A percentile compares a stretch with the other conserved stretches of the same genome.
Evolutionary conservation across 345 rosid genomes (phyloP).

Genomic region (Boechera retrofracta): DNA sequence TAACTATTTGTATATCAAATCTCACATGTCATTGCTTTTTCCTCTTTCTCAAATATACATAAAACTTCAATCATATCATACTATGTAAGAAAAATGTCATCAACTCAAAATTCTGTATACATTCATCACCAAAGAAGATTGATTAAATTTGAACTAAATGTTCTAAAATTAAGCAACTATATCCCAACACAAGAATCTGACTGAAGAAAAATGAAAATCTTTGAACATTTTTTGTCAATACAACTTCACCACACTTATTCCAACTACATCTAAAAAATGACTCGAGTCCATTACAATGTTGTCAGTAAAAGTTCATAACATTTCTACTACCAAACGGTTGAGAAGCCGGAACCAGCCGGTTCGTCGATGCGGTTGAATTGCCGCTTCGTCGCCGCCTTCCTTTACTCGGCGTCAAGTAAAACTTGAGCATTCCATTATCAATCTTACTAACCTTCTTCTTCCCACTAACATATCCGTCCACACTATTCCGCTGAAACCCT

Average conservation of each 20-base stretch:
- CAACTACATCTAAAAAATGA: slow-evolving; percentile 29
- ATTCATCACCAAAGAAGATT: slow-evolving; percentile 18
- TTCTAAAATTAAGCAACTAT: slow-evolving; percentile 15
- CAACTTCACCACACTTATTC: slow-evolving; percentile 35
- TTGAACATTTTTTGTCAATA: slow-evolving; percentile 17
- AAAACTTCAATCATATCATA: neutral
- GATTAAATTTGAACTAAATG: slow-evolving; percentile 1
- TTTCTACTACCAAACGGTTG: slow-evolving; percentile 79
- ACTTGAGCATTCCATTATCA: slow-evolving; percentile 81
- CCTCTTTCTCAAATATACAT: neutral
- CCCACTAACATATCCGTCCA: slow-evolving; percentile 59
- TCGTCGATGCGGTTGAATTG: slow-evolving; percentile 50
- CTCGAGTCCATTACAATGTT: slow-evolving; percentile 19
- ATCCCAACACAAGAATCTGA: slow-evolving; percentile 26
- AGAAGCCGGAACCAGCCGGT: slow-evolving; percentile 58
- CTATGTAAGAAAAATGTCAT: neutral
- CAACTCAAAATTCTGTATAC: slow-evolving; percentile 14
- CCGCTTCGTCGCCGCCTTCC: slow-evolving; percentile 64
- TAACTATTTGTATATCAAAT: slow-evolving; percentile 9
- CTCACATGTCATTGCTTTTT: slow-evolving; percentile 21
- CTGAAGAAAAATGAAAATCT: slow-evolving; percentile 4
- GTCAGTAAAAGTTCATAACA: slow-evolving; percentile 75
- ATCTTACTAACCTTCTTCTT: slow-evolving; percentile 62
- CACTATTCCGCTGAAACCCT: slow-evolving; percentile 51
- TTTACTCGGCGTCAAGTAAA: slow-evolving; percentile 77